Percentiles rank a stretch among this genome's conserved stretches.
Evolutionary conservation across 2,329 filamentous ascomycete genomes (phyloP).

Genomic region (Ophiostoma australiae): DNA sequence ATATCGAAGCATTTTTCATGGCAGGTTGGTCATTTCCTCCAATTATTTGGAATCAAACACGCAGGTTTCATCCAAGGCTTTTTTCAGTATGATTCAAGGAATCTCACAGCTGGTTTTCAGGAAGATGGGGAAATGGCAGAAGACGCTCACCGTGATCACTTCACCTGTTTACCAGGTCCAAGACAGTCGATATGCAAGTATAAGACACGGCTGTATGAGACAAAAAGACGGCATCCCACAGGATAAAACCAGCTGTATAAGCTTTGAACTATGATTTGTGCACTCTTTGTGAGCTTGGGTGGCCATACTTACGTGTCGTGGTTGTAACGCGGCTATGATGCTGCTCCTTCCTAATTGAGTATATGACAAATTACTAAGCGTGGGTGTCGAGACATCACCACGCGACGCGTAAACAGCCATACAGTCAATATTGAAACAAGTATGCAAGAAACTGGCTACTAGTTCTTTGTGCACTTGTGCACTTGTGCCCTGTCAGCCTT

Average conservation of each 20-base stretch:
- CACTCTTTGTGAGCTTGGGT: neutral
- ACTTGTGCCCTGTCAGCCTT: neutral
- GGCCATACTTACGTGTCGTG: neutral
- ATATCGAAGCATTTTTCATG: neutral
- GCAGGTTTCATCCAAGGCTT: too few species aligned
- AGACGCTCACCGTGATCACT: neutral
- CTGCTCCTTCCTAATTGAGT: neutral
- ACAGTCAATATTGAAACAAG: neutral
- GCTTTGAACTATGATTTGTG: neutral
- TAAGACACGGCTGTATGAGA: neutral
- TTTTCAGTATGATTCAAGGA: too few species aligned
- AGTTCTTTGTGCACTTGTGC: neutral
- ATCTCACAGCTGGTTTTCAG: too few species aligned
- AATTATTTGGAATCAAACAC: too few species aligned
- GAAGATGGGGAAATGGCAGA: neutral
- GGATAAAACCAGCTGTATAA: neutral
- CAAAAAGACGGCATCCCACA: neutral
- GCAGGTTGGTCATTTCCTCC: neutral
- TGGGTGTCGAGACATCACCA: neutral
- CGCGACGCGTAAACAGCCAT: neutral
- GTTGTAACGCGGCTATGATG: neutral
- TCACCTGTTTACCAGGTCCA: neutral
- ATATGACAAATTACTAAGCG: neutral
- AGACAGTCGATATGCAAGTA: neutral
- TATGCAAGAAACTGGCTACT: neutral